phyloP scores from a whole-genome alignment of 768 basidiomycete species.

The Amanita muscaria region DNA sequence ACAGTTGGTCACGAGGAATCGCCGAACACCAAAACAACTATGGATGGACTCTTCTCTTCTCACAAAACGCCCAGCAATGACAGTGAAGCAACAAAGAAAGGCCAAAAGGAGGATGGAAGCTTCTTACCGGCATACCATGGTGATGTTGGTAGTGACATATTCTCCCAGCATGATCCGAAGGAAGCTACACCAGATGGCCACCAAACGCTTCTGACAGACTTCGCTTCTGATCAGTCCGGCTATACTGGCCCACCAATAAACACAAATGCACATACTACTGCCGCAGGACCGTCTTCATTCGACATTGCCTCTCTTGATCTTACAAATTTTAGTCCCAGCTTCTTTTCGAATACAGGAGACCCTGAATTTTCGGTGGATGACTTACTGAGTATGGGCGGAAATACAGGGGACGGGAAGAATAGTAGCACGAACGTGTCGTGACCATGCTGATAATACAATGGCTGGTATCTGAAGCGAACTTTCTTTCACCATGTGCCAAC shows the following conservation, averaged over 20 bases:
- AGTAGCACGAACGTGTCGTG: not conserved
- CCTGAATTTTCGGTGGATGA: conserved; percentile 38
- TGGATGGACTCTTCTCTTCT: conserved; percentile 48
- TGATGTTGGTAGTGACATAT: conserved; percentile 13
- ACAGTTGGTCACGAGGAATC: conserved; percentile 25
- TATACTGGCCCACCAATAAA: conserved; percentile 10
- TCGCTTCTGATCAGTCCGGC: conserved; percentile 11
- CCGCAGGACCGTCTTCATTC: conserved; percentile 26
- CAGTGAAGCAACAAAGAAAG: conserved; percentile 15
- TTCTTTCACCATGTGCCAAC: too few relatives aligned
- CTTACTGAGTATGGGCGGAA: conserved; percentile 36
- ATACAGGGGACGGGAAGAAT: conserved; percentile 11
- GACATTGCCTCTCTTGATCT: conserved; percentile 43
- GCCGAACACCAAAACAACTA: conserved; percentile 24
- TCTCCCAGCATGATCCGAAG: conserved; percentile 10
- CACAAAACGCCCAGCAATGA: not conserved
- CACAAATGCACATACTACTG: conserved; percentile 17
- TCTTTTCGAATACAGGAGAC: conserved; percentile 29
- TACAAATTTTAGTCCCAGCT: conserved; percentile 32
- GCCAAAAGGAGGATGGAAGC: conserved; percentile 3
- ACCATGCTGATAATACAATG: too few relatives aligned
- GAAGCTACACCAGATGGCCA: conserved; percentile 15
- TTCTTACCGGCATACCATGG: conserved; percentile 12
- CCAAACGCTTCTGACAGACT: conserved; percentile 32
- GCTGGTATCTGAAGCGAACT: too few relatives aligned